These are phyloP conservation scores for Proliferodiscus dingleyae DNA, from an alignment of 2,329 filamentous ascomycete genomes.

Conservation along the genomic window DNA sequence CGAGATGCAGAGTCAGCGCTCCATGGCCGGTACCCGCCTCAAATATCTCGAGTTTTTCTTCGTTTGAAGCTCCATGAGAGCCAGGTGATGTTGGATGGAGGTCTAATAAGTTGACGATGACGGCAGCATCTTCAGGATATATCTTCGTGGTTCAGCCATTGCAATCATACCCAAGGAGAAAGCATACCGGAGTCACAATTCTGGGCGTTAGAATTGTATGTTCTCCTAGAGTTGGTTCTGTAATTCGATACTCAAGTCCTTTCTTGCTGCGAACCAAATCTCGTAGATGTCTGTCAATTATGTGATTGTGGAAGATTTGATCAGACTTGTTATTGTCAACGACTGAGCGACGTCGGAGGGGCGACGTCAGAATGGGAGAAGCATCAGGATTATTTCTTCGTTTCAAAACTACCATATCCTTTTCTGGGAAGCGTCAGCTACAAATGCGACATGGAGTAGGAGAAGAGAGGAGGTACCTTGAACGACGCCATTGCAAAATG, in stretches of 20 bases:
- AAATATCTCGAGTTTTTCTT: constrained; percentile 62
- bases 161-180: background rate
- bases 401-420: constrained; percentile 29
- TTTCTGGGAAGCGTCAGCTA: constrained; percentile 19
- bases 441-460: background rate
- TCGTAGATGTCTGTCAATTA: constrained; percentile 28
- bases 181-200: constrained; percentile 65
- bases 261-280: constrained; percentile 18
- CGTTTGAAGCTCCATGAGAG: constrained; percentile 41
- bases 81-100: constrained; percentile 67
- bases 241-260: constrained; percentile 35
- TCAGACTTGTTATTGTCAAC: constrained; percentile 31
- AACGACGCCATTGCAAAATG: constrained; percentile 13
- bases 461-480: constrained; percentile 13
- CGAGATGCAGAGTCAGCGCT: constrained; percentile 68
- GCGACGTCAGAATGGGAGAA: constrained; percentile 35
- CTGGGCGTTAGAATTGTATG: constrained; percentile 65
- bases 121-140: constrained; percentile 69
- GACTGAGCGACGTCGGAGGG: constrained; percentile 32
- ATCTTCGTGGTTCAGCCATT: constrained; percentile 42
- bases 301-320: constrained; percentile 35
- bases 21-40: constrained; percentile 86
- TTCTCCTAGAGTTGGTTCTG: constrained; percentile 65
- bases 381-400: constrained; percentile 10
- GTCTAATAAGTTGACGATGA: constrained; percentile 73